Conservation (phyloP, 345 rosid genomes). For the Carallia brachiata region DNA sequence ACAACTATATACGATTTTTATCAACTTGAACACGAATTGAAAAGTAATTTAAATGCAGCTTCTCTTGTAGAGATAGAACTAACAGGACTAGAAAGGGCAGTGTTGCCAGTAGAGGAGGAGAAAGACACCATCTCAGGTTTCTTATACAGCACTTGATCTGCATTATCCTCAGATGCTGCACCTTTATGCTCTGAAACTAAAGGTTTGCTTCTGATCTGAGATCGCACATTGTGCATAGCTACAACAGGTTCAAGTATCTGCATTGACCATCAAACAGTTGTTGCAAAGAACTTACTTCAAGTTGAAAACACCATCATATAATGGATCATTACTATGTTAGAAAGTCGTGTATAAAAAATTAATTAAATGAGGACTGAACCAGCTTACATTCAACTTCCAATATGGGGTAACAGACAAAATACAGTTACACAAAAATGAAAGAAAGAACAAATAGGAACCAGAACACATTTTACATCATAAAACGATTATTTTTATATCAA, state of each 20-base stretch:
- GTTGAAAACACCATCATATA: background rate
- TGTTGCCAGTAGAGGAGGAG: conserved; percentile 18
- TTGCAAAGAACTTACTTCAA: background rate
- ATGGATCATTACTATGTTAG: background rate
- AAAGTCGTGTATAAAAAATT: background rate
- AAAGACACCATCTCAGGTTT: conserved; percentile 32
- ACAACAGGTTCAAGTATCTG: conserved; percentile 54
- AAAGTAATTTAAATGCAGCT: conserved; percentile 14
- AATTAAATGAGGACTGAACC: no score
- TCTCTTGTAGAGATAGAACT: conserved; percentile 26
- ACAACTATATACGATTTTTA: no score
- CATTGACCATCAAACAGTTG: conserved; percentile 12
- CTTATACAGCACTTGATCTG: conserved; percentile 19
- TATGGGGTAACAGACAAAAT: no score
- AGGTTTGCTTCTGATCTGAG: conserved; percentile 27
- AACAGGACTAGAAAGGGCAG: conserved; percentile 17
- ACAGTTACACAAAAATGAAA: no score
- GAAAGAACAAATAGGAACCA: no score
- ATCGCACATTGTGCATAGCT: conserved; percentile 29
- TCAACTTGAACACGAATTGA: no score
- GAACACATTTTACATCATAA: no score
- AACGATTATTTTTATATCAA: no score
- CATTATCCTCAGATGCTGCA: conserved; percentile 16
- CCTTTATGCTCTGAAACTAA: conserved; percentile 8
- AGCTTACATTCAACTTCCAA: no score